Base-by-base conservation (phyloP, 805 yeast genomes). In the Ogataea angusta region DNA sequence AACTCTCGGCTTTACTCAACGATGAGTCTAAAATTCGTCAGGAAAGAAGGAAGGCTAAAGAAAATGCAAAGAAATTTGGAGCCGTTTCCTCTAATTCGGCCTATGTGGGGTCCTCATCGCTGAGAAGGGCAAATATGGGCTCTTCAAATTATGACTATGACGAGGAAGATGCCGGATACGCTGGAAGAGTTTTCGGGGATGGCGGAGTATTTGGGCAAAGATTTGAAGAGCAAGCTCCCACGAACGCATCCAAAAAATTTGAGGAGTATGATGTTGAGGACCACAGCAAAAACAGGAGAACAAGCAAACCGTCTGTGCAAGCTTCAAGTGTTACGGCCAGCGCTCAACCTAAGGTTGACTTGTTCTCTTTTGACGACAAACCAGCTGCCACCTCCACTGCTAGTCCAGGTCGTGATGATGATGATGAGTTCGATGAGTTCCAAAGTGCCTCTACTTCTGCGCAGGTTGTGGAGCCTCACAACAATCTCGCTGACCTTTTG, bases 1-100 rank as follows among this genome's bases (percentile, higher is more conserved):
- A 80, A 48, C 70, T 93, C 47, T 69, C 80, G 18, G 72, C 71
- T 12, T 70, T 93, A 51, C 71, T 93, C 51, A 79, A 79, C 52
- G 95, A 87, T 62, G 95, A 88, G 54, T 71, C 72, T 6, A 67
- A 70, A 61, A 80, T 91, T 38, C 77, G 98, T 48, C 68, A 78
- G 28, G 98, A 90, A 63, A 76, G 98, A 48, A 87, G 85, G 64
- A 87, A 85, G 72, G 89, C 96, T n/a, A 78, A 93, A 52, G 84
- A 81, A 13, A 85, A 88, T 51, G 75, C 88, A 25, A 80, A 83
- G 64, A 90, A 89, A 63, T 88, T 82, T 60, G 83, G 82, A 32
- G 95, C 90, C 37, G 82, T 85, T 25, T 56, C 67, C 4, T 61
- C 66, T 5, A 44, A 51, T 14, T 42, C 59, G n/a, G 42, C 42